Conservation (phyloP, 75 land plant genomes). For the Picea glauca region DNA sequence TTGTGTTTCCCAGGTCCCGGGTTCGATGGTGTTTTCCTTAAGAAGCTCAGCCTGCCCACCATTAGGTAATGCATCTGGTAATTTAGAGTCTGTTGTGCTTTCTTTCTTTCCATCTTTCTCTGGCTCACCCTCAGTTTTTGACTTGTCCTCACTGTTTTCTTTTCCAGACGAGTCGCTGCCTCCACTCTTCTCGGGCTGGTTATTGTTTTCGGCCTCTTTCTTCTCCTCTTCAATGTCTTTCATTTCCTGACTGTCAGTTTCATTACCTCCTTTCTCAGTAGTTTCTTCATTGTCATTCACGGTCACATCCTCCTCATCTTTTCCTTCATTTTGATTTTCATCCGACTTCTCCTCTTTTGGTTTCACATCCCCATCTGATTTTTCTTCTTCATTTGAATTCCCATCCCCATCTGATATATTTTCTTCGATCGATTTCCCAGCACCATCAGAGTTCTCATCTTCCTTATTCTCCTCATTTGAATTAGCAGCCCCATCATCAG, state of each 20-base stretch:
- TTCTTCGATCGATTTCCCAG: background rate
- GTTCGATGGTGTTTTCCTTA: constrained; percentile 34
- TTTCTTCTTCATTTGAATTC: constrained; percentile 3
- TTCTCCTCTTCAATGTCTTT: background rate
- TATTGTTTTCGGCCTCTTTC: constrained; percentile 1
- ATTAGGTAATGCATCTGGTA: constrained; percentile 29
- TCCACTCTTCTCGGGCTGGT: background rate
- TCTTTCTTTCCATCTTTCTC: constrained; percentile 10
- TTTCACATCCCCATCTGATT: background rate
- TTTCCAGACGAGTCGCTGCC: constrained; percentile 1
- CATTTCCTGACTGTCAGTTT: background rate
- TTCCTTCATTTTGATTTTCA: background rate
- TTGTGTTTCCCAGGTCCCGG: constrained; percentile 51
- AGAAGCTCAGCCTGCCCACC: constrained; percentile 35
- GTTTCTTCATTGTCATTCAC: background rate
- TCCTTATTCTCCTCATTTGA: constrained; percentile 6
- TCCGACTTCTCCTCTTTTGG: constrained; percentile 10
- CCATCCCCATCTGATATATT: constrained; percentile 9
- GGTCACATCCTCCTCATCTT: background rate
- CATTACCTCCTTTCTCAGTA: background rate
- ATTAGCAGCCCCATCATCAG: constrained; percentile 6
- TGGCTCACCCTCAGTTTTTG: background rate
- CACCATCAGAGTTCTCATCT: constrained; percentile 8
- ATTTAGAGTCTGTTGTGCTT: background rate
- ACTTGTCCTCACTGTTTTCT: background rate